Evolutionary conservation across 202 grass and related monocot species (phyloP), one percentile per base, ranked within the genome.

Genomic region (Eragrostis tef): DNA sequence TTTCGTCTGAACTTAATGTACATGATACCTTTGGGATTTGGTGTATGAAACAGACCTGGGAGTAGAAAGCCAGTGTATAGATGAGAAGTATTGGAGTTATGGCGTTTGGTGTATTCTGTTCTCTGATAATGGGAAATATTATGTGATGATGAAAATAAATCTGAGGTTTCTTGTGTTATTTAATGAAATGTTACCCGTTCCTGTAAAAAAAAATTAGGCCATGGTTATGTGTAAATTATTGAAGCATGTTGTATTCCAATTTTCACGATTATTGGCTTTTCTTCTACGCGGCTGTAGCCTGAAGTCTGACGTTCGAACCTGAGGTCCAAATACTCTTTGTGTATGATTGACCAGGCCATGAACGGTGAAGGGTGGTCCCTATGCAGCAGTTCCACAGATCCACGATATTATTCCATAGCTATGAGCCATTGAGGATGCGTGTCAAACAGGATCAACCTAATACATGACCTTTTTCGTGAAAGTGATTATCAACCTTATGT

Each of bases 81-180:
- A 43, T 31, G 27, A 36, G n/a, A 46, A 45, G 11, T 69, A n/a
- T 19, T 47, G 48, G 44, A 41, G 41, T 6, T 61, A 58, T 67
- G 72, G 49, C 39, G 41, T 59, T 60, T 86, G 48, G 16, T 83
- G 67, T 79, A 72, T 20, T 17, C 34, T 62, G 57, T 51, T 64
- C 72, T 52, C 45, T 56, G 67, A 66, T 22, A 48, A 44, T 16
- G 54, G 3, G 27, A 49, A n/a, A 27, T 71, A 31, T 47, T 64
- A 72, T 51, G 56, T 70, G 47, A 50, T 43, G 82, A 24, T 57
- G 48, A 69, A 43, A 80, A 69, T 66, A 81, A 81, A 43, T 11
- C 6, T 19, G 17, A 1, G 39, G 54, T 68, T 60, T 1, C 41
- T 72, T 60, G 49, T 79, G 15, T n/a, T n/a, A n/a, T n/a, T 31